Base-by-base conservation (phyloP, 495 filamentous ascomycete species). In the Talaromyces ruber region DNA sequence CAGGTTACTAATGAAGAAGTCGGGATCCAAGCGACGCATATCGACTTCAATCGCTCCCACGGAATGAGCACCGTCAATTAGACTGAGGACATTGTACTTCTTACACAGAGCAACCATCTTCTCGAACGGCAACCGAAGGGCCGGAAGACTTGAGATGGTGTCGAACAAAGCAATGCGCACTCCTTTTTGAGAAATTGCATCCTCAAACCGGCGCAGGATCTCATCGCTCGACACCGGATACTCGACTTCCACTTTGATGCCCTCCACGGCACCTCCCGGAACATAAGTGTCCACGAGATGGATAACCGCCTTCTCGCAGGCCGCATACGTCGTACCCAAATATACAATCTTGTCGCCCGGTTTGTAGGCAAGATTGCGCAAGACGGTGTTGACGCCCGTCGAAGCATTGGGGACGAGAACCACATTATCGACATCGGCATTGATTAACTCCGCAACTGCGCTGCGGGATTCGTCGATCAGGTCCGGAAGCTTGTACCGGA, bases 341-440 rank as follows among this genome's bases (percentile, higher is more conserved):
- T 76, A 67, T 16, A 91, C 83, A 54, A 84, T 82, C 24, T 69
- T 67, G 64, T 88, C 86, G 24, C 80, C 81, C 3, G 76, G 70
- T 54, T 79, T 71, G 64, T 71, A 92, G 1, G 67, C 61, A 6
- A 93, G 65, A 67, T 86, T 89, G 51, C 84, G 82, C 21, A 94
- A 76, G 0, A 94, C 84, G 7, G 85, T 89, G 73, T 93, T 91
- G 59, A 93, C 73, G 22, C 86, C 91, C 0, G 81, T 84, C 0
- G 89, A 91, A 26, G 89, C 86, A 70, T 94, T 94, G 18, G 79
- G 75, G 0, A 93, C 84, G 58, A 90, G 84, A 26, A 93, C 89
- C 14, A 87, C 67, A 3, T 83, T 86, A 2, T 82, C 76, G 18
- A 75, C 64, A 1, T 85, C 84, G 2, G 80, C 83, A 60, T 82